A percentile compares a stretch with the other conserved stretches of the same genome.
These are phyloP conservation scores for Trichophyton rubrum DNA, from an alignment of 2,329 filamentous ascomycete species.

Conservation along the genomic window DNA sequence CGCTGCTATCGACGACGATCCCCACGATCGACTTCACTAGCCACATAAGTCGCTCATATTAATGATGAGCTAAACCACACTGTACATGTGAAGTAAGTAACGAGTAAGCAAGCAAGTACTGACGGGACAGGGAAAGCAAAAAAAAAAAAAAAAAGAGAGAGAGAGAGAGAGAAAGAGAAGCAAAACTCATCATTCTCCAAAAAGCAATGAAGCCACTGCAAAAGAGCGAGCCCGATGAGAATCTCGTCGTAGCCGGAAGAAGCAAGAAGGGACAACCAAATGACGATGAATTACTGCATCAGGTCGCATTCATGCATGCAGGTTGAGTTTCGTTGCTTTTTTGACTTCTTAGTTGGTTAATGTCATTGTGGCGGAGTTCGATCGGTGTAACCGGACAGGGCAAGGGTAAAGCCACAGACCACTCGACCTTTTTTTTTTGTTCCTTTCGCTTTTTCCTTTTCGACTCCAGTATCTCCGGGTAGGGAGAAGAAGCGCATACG, in stretches of 20 bases:
- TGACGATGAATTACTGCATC: constrained; percentile 2
- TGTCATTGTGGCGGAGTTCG: neutral
- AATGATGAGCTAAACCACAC: too few relatives aligned
- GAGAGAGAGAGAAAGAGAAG: too few relatives aligned
- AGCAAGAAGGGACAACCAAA: neutral
- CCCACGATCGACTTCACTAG: neutral
- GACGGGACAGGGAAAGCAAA: neutral
- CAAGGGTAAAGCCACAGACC: neutral
- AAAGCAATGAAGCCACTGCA: neutral
- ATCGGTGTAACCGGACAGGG: neutral
- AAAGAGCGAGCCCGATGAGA: neutral
- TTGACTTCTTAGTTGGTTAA: neutral
- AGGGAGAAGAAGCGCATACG: neutral
- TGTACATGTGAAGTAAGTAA: neutral
- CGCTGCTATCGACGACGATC: neutral
- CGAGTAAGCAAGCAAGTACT: too few relatives aligned
- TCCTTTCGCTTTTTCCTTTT: neutral
- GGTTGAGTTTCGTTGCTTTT: neutral
- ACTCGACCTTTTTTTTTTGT: neutral
- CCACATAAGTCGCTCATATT: neutral
- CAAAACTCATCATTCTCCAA: too few relatives aligned
- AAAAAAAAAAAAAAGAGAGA: neutral
- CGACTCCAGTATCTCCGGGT: neutral
- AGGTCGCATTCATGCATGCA: neutral
- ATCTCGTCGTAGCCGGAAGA: neutral